Conservation (phyloP, 2,329 filamentous ascomycete species). For the Biscogniauxia sp. region DNA sequence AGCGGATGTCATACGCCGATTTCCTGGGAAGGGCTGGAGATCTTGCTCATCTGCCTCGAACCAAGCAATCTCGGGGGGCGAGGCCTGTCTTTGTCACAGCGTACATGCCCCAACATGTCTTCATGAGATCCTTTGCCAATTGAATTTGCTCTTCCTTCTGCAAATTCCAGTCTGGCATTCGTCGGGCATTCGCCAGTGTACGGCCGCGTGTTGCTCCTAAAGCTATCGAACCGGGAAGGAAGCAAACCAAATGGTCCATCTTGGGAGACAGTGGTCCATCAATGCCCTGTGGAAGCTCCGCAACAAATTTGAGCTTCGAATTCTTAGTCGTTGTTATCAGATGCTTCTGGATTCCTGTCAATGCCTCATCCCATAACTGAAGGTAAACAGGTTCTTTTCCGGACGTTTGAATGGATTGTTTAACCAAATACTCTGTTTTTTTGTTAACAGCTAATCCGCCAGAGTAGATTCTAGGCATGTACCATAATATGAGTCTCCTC, state of each 20-base stretch:
- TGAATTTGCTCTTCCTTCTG: slow-evolving; percentile 80
- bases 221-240: slow-evolving; percentile 90
- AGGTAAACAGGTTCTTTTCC: slow-evolving; percentile 78
- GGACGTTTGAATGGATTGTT: slow-evolving; percentile 91
- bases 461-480: not conserved
- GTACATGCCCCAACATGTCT: slow-evolving; percentile 97
- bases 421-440: slow-evolving; percentile 75
- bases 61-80: slow-evolving; percentile 85
- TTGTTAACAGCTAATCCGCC: not conserved
- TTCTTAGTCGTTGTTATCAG: slow-evolving; percentile 80
- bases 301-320: slow-evolving; percentile 77
- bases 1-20: slow-evolving; percentile 46
- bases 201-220: slow-evolving; percentile 77
- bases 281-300: slow-evolving; percentile 75
- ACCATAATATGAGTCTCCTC: slow-evolving; percentile 91
- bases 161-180: slow-evolving; percentile 66
- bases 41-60: slow-evolving; percentile 72
- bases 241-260: slow-evolving; percentile 96
- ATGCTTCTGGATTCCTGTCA: slow-evolving; percentile 82
- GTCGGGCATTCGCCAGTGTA: slow-evolving; percentile 68
- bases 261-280: slow-evolving; percentile 68
- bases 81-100: slow-evolving; percentile 80
- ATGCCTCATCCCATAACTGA: slow-evolving; percentile 84
- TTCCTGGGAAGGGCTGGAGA: slow-evolving; percentile 50
- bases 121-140: slow-evolving; percentile 83